Percentiles rank a stretch among this genome's conserved stretches.
phyloP scores from a whole-genome alignment of 306 rosid species.

The Sesbania bispinosa region DNA sequence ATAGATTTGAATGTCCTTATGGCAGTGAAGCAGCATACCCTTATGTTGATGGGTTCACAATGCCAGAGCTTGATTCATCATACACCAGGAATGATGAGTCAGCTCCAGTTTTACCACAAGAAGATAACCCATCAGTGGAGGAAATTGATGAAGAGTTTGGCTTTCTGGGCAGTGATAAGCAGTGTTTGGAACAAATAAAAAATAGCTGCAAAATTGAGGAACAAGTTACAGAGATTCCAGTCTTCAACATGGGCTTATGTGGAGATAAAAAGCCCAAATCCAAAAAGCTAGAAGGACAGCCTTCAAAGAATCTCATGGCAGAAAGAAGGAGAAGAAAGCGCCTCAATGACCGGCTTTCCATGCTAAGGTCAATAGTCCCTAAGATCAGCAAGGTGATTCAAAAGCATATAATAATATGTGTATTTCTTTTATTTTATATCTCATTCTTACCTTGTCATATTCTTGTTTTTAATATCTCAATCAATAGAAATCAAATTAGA shows the following conservation, averaged over 20 bases:
- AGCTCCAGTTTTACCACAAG: constrained; percentile 48
- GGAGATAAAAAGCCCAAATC: constrained; percentile 49
- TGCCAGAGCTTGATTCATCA: constrained; percentile 57
- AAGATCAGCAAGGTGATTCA: constrained; percentile 85
- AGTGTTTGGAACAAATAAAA: constrained; percentile 39
- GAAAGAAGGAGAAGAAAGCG: constrained; percentile 85
- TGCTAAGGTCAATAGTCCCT: constrained; percentile 92
- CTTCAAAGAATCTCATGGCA: constrained; percentile 94
- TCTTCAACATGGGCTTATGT: constrained; percentile 58
- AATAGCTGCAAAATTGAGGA: constrained; percentile 69
- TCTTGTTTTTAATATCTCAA: not conserved
- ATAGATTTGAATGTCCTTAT: constrained; percentile 60
- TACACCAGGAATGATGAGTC: constrained; percentile 41
- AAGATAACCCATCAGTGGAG: constrained; percentile 53
- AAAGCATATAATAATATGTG: not conserved
- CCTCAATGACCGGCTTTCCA: constrained; percentile 78
- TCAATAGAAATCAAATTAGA: not conserved
- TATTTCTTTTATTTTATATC: not conserved
- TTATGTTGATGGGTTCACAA: constrained; percentile 52
- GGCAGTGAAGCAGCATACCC: constrained; percentile 44
- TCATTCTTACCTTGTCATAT: not conserved
- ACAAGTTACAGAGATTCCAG: constrained; percentile 42
- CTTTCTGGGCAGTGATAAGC: constrained; percentile 49
- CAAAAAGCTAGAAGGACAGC: constrained; percentile 75
- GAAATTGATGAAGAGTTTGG: constrained; percentile 54